A percentile compares a stretch with the other conserved stretches of the same genome.
phyloP scores from a whole-genome alignment of 805 yeast species.

The Hyphopichia homilentoma region DNA sequence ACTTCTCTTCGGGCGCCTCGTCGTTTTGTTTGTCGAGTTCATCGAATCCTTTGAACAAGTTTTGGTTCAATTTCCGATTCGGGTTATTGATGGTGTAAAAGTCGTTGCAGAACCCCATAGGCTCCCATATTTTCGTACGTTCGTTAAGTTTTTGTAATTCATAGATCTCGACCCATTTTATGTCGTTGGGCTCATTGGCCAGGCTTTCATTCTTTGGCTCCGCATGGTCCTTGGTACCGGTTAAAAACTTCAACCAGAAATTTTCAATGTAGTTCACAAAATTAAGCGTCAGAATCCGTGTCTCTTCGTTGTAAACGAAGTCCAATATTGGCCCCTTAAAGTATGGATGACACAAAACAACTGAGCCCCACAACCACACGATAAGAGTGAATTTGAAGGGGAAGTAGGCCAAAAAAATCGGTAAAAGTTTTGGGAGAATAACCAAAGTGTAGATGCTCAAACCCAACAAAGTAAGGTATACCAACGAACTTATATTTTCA shows the following conservation, averaged over 20 bases:
- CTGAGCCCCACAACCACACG: constrained; percentile 49
- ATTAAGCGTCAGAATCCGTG: constrained; percentile 49
- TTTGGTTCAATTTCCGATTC: constrained; percentile 19
- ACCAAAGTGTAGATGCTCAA: constrained; percentile 11
- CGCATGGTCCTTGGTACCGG: constrained; percentile 3
- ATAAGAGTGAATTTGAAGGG: constrained; percentile 27
- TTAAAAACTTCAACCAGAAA: constrained; percentile 3
- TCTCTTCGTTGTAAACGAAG: constrained; percentile 58
- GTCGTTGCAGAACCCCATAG: constrained; percentile 55
- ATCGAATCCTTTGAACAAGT: constrained; percentile 12
- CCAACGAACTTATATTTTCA: constrained; percentile 53
- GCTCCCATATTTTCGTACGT: constrained; percentile 55
- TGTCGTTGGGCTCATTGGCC: constrained; percentile 37
- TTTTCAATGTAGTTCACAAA: constrained; percentile 48
- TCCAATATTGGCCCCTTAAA: constrained; percentile 46
- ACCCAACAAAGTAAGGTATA: constrained; percentile 38
- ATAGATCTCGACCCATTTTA: constrained; percentile 56
- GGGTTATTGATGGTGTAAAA: constrained; percentile 48
- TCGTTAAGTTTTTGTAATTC: constrained; percentile 59
- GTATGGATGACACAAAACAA: constrained; percentile 48
- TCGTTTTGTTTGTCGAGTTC: constrained; percentile 6
- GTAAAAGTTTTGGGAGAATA: constrained; percentile 26
- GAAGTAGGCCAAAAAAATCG: constrained; percentile 23
- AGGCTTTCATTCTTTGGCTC: constrained; percentile 12
- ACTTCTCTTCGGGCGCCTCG: constrained; percentile 1